Evolutionary conservation across 768 basidiomycete genomes (phyloP), one percentile per base, ranked within the genome.

Genomic region (Collybia sp.): DNA sequence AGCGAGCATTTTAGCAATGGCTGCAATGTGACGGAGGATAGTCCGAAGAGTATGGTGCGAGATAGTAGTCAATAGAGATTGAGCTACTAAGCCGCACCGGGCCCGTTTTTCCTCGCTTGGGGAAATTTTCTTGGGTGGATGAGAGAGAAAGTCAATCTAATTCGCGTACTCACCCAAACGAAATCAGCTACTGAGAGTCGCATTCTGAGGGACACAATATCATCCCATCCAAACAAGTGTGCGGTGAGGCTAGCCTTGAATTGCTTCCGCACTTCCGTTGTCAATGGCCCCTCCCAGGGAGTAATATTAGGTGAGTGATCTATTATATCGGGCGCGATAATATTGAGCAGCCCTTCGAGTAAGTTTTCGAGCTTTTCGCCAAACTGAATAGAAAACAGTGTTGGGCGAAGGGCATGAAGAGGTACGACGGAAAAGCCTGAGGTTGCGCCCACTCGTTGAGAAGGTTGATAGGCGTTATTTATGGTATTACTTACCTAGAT

Each of bases 151-250:
- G 10, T 2, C 45, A n/a, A 15, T 8, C 13, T 30, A 13, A n/a
- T 8, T 17, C 20, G 30, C n/a, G 3, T 6, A 56, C 65, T 20
- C 47, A 77, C 77, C 75, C 75, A 76, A 35, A 67, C 60, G 49
- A 72, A 71, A 60, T 79, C 77, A 1, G 75, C 71, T 16, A 80
- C 49, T 6, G 77, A 69, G 44, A 87, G 67, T 36, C 76, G 66
- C 69, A 85, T 69, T 41, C 85, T 73, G 30, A 82, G 63, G 0
- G 69, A 70, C 34, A 79, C 58, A 17, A 85, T 56, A 40, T 60
- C 59, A 42, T 79, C 71, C 70, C 75, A 81, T 1, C 86, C 85
- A 56, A 80, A 88, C 12, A 89, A 62, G 56, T 85, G 76, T 8
- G 66, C 69, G 0, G 65, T 54, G 13, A 88, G 56, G 49, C 82